These are phyloP conservation scores for Phytophthora pluvialis DNA, from an alignment of 352 stramenopile genomes.

Conservation along the genomic window DNA sequence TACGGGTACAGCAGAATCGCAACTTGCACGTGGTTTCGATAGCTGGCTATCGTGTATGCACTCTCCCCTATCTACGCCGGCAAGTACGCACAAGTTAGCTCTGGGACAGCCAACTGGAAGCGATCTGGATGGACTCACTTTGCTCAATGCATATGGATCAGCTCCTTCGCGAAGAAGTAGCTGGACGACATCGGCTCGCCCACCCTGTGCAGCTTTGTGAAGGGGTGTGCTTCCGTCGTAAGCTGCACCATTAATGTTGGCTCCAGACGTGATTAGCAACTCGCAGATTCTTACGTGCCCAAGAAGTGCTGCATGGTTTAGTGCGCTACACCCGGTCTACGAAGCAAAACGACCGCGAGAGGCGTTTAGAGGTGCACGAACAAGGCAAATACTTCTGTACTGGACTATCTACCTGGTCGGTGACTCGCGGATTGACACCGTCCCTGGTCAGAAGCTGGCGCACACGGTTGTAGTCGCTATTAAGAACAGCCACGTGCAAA, in stretches of 20 bases:
- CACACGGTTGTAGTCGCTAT: slow-evolving; percentile 30
- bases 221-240: slow-evolving; percentile 34
- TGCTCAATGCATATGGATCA: slow-evolving; percentile 26
- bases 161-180: slow-evolving; percentile 36
- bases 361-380: background rate
- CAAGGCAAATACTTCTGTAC: too few species aligned
- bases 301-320: slow-evolving; percentile 50
- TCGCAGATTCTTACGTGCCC: slow-evolving; percentile 35
- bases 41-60: slow-evolving; percentile 38
- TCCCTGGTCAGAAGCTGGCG: slow-evolving; percentile 22
- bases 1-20: slow-evolving; percentile 33
- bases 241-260: slow-evolving; percentile 25
- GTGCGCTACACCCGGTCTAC: slow-evolving; percentile 36
- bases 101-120: background rate
- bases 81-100: background rate
- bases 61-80: slow-evolving; percentile 33
- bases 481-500: slow-evolving; percentile 43
- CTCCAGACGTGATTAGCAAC: slow-evolving; percentile 32
- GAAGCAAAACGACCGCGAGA: background rate
- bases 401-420: slow-evolving; percentile 35
- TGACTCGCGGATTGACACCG: background rate
- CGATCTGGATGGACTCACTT: slow-evolving; percentile 11
- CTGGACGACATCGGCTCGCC: slow-evolving; percentile 21
- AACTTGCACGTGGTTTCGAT: slow-evolving; percentile 43
- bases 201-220: slow-evolving; percentile 52